Evolutionary conservation across 257 asterid species (phyloP).

Genomic region (Salvia hispanica): DNA sequence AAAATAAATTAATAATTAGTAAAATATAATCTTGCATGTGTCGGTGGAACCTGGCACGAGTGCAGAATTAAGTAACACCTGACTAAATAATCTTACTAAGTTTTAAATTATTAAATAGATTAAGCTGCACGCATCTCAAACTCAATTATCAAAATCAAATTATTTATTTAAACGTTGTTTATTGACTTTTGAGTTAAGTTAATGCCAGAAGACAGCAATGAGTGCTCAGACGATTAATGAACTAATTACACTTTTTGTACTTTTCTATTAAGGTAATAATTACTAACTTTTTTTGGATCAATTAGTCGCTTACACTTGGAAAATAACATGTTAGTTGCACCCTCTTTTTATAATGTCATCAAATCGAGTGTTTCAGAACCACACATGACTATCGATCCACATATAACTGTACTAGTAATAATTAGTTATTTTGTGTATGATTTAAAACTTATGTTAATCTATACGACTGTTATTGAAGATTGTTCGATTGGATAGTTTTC

Average conservation of each 20-base stretch:
- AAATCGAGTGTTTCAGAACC: not conserved
- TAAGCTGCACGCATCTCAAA: slow-evolving; percentile 29
- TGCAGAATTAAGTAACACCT: slow-evolving; percentile 30
- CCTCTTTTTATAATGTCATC: not conserved
- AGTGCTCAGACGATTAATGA: slow-evolving; percentile 26
- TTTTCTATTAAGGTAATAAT: slow-evolving; percentile 20
- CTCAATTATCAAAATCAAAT: slow-evolving; percentile 10
- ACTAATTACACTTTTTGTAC: slow-evolving; percentile 25
- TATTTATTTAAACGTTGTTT: slow-evolving; percentile 20
- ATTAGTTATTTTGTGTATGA: no score
- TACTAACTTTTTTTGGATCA: slow-evolving; percentile 1
- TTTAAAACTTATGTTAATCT: no score
- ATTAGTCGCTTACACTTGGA: slow-evolving; percentile 14
- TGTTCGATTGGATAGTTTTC: no score
- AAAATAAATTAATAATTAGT: no score
- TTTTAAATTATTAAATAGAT: slow-evolving; percentile 17
- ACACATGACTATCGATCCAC: not conserved
- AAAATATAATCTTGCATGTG: slow-evolving; percentile 6
- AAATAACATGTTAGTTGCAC: slow-evolving; percentile 6
- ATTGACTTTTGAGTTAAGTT: slow-evolving; percentile 33
- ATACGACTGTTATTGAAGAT: no score
- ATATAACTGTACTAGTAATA: not conserved
- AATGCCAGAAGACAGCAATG: slow-evolving; percentile 25
- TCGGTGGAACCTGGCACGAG: slow-evolving; percentile 43
- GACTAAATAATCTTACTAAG: slow-evolving; percentile 18